phyloP scores from a whole-genome alignment of 1,139 yeast genomes.

The Candida tropicalis region DNA sequence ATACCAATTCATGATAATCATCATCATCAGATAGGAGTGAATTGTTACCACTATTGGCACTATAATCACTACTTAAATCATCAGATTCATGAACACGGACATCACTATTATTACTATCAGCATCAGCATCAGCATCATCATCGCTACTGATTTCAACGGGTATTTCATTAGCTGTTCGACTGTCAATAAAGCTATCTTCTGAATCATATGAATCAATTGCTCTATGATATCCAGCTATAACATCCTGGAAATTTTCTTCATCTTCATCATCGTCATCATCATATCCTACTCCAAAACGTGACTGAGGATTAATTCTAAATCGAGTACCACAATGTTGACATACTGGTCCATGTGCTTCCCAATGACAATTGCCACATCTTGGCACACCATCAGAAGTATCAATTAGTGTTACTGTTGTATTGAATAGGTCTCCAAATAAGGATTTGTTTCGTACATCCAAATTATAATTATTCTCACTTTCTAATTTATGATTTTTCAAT shows the following conservation, averaged over 20 bases:
- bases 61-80: slow-evolving; percentile 9
- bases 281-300: slow-evolving; percentile 20
- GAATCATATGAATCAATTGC: slow-evolving; percentile 27
- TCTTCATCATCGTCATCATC: slow-evolving; percentile 26
- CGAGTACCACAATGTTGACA: slow-evolving; percentile 59
- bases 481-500: slow-evolving; percentile 25
- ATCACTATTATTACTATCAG: too few relatives aligned
- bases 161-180: slow-evolving; percentile 19
- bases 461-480: slow-evolving; percentile 34
- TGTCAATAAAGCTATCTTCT: slow-evolving; percentile 34
- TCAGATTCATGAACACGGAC: slow-evolving; percentile 14
- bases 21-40: slow-evolving; percentile 11
- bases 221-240: slow-evolving; percentile 13
- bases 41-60: slow-evolving; percentile 5
- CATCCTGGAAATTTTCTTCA: slow-evolving; percentile 23
- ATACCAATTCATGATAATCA: slow-evolving; percentile 11
- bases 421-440: slow-evolving; percentile 54
- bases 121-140: slow-evolving; percentile 10
- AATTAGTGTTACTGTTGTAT: slow-evolving; percentile 46
- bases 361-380: slow-evolving; percentile 77
- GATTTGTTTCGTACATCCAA: slow-evolving; percentile 36
- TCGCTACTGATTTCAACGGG: slow-evolving; percentile 7
- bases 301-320: slow-evolving; percentile 25
- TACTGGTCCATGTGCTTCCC: slow-evolving; percentile 68
- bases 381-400: slow-evolving; percentile 78